These are phyloP conservation scores for Microcyclospora tardicrescens DNA, from an alignment of 2,329 filamentous ascomycete species.

Conservation along the genomic window DNA sequence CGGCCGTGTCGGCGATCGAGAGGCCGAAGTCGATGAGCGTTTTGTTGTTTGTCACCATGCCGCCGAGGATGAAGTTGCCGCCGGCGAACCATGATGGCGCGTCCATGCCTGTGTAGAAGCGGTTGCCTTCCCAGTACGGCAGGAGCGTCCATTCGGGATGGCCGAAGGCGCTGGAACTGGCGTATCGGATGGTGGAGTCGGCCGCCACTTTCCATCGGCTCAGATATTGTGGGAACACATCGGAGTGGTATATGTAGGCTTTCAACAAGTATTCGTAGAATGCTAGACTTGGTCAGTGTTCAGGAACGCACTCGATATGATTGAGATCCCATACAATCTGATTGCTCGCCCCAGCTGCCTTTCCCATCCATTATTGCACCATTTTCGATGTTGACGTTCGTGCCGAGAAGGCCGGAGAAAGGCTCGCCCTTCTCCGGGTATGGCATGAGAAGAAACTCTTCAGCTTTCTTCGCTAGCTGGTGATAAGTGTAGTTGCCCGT, in stretches of 20 bases:
- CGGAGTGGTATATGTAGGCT: conserved; percentile 21
- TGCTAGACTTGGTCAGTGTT: conserved; percentile 7
- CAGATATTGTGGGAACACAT: conserved; percentile 14
- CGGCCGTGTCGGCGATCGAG: conserved; percentile 16
- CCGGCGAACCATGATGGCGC: conserved; percentile 21
- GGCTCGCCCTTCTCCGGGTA: conserved; percentile 10
- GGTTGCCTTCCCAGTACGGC: conserved; percentile 13
- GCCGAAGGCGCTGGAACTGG: conserved; percentile 18
- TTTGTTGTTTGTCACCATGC: conserved; percentile 15
- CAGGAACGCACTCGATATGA: neutral
- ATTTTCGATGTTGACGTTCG: conserved; percentile 14
- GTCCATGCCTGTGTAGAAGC: conserved; percentile 14
- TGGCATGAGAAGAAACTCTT: conserved; percentile 12
- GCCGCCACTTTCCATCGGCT: conserved; percentile 19
- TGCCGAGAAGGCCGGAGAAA: conserved; percentile 20
- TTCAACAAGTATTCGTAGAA: conserved; percentile 25
- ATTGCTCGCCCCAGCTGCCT: conserved; percentile 20
- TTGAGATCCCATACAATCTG: conserved; percentile 10
- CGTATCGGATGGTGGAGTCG: conserved; percentile 19
- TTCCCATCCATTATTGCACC: conserved; percentile 16
- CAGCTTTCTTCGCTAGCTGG: conserved; percentile 9
- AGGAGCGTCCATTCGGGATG: conserved; percentile 21
- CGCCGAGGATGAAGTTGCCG: conserved; percentile 23
- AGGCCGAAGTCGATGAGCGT: conserved; percentile 20
- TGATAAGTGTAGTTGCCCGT: conserved; percentile 14